Evolutionary conservation across 345 rosid genomes (phyloP).

Genomic region (Angophora floribunda): DNA sequence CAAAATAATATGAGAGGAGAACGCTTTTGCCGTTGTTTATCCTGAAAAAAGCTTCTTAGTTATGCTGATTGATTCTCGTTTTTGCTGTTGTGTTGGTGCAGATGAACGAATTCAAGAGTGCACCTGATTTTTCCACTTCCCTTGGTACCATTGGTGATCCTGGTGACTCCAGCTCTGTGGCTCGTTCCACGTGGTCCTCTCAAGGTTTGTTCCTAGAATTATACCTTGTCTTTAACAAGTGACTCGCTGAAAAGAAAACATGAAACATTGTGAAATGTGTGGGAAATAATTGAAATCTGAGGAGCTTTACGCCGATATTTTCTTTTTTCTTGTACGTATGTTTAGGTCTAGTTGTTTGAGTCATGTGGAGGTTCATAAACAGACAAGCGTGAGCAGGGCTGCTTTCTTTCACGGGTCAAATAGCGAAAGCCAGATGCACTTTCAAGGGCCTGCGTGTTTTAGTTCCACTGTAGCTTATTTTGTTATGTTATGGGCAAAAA

Average conservation of each 20-base stretch:
- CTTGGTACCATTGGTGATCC: constrained; percentile 27
- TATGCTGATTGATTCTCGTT: neutral
- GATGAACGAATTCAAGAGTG: constrained; percentile 76
- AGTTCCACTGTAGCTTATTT: neutral
- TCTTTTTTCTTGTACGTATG: neutral
- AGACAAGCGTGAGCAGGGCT: constrained; percentile 15
- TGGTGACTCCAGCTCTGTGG: constrained; percentile 39
- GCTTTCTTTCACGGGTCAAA: constrained; percentile 13
- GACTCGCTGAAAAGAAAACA: neutral
- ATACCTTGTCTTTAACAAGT: neutral
- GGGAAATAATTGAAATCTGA: neutral
- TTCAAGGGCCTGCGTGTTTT: neutral
- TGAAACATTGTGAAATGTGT: neutral
- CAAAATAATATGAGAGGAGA: neutral
- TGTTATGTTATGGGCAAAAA: neutral
- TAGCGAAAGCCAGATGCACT: neutral
- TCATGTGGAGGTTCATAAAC: constrained; percentile 11
- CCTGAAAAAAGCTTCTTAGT: neutral
- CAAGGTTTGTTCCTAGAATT: constrained; percentile 24
- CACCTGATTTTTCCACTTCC: constrained; percentile 59
- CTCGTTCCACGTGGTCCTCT: constrained; percentile 61
- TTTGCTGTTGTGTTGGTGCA: constrained; percentile 13
- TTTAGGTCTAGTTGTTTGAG: neutral
- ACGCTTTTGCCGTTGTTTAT: neutral
- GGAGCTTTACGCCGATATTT: neutral